Base-by-base conservation (phyloP, 129 eudicot genomes). In the Flaveria linearis region DNA sequence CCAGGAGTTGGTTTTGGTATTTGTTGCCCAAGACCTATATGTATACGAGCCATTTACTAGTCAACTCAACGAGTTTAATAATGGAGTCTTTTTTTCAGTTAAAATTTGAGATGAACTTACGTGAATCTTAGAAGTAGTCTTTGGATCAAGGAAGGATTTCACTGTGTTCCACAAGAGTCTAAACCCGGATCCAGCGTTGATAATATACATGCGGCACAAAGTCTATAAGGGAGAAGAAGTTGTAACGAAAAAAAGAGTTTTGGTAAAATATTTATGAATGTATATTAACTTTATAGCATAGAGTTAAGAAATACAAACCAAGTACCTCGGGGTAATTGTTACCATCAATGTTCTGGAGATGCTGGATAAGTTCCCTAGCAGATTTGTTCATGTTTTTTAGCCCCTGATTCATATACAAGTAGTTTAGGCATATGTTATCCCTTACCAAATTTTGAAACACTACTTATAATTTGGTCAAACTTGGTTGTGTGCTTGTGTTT, bases 111-210 rank as follows among this genome's bases (percentile, higher is more conserved):
- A 74, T 73, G 41, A 69, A 61, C 86, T 91, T 82, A 94, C 98
- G 74, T 91, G 92, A 71, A 94, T 94, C 87, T 94, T 94, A 52
- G 96, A 82, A 50, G 97, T 91, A 80, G 98, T 94, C 86, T 94
- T 94, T 41, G 98, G 97, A 75, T 94, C 98, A 70, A 94, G 97
- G 89, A 94, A 94, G 56, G 97, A 88, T 80, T 94, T 94, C 30
- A 91, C 90, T 0, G 97, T 90, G 90, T 77, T 87, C 98, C 98
- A 94, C 43, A 94, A 85, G 56, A 94, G 93, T 88, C 98, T 91
- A 69, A 94, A 94, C 69, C 98, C 98, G 57, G 97, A 88, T 15
- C 98, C 98, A 16, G 98, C 98, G 36, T 94, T 94, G 90, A 94
- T 91, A 58, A 94, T 91, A 88, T 87, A 94, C 98, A 91, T 94